Evolutionary conservation across 805 yeast species (phyloP).

Genomic region (Wickerhamiella azyma): DNA sequence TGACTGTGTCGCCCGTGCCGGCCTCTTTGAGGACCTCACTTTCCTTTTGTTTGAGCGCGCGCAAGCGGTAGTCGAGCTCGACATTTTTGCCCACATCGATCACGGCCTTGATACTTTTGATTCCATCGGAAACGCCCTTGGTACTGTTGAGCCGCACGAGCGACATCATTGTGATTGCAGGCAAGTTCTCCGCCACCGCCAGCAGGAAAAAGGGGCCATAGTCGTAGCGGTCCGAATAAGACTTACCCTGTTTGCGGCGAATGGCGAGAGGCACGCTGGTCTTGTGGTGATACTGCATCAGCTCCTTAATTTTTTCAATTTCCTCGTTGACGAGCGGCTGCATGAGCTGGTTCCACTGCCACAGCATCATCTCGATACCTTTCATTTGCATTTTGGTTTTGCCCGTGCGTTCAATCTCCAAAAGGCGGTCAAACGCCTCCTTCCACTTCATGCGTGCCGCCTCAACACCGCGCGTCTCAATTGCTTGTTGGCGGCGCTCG

Average conservation of each 20-base stretch:
- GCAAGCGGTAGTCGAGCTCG: constrained; percentile 55
- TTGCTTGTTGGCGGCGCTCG: constrained; percentile 54
- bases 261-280: constrained; percentile 16
- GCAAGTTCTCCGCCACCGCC: constrained; percentile 67
- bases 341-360: constrained; percentile 72
- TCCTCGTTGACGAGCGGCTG: constrained; percentile 60
- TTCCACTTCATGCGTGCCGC: constrained; percentile 87
- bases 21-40: constrained; percentile 35
- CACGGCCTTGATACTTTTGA: constrained; percentile 73
- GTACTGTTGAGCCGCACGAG: constrained; percentile 59
- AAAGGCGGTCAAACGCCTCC: constrained; percentile 44
- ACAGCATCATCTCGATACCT: constrained; percentile 57
- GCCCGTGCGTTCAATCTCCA: constrained; percentile 27
- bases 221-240: constrained; percentile 22
- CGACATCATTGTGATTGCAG: constrained; percentile 76
- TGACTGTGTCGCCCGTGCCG: constrained; percentile 18
- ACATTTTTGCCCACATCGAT: constrained; percentile 70
- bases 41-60: constrained; percentile 12
- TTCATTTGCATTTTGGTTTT: constrained; percentile 28
- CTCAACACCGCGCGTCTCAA: constrained; percentile 69
- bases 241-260: constrained; percentile 12
- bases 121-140: constrained; percentile 61
- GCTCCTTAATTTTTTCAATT: constrained; percentile 38
- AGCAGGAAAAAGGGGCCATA: constrained; percentile 68
- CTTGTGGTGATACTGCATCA: constrained; percentile 22